Base-by-base conservation (phyloP, 2,329 filamentous ascomycete species). In the Calonectria naviculata region DNA sequence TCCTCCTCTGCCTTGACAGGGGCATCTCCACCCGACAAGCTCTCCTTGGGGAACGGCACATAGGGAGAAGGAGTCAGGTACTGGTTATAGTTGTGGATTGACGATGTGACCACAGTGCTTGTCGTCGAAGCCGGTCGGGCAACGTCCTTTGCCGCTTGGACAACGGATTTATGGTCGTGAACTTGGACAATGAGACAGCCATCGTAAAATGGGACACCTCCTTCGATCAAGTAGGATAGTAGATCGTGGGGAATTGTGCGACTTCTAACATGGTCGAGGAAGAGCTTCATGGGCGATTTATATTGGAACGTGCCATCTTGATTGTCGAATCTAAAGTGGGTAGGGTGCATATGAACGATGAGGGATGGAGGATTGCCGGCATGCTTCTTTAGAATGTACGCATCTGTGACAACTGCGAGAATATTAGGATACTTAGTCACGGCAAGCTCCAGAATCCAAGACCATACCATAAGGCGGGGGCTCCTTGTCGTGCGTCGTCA, bases 301-400 rank as follows among this genome's bases (percentile, higher is more conserved):
- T 98, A 98, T 6, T 91, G 89, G 78, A 98, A 98, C 80, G 94
- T 96, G 79, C 95, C 94, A 82, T 98, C 95, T 83, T 98, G 96
- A 78, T 95, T 92, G 77, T 98, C 96, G 84, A 99, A 97, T 69
- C 93, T 91, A 81, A 98, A 98, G 83, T 98, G 93, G 5, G 90
- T 95, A 12, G 92, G 89, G 80, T 98, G 92, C 36, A 99, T 87
- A 81, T 98, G 95, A 28, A 99, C 87, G 62, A 96, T 91, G 28
- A 99, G 87, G 5, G 96, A 98, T 0, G 97, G 95, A 10, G 92
- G 90, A 62, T 88, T 88, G 87, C 94, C 79, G 84, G 88, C 87
- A 83, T 93, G 95, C 83, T 95, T 97, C 77, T 90, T 92, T n/a
- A 98, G 87, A 58, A 98, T 95, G 78, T 97, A 94, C 17, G 89